Conservation (phyloP, 129 eudicot species). For the Flaveria sonorensis region DNA sequence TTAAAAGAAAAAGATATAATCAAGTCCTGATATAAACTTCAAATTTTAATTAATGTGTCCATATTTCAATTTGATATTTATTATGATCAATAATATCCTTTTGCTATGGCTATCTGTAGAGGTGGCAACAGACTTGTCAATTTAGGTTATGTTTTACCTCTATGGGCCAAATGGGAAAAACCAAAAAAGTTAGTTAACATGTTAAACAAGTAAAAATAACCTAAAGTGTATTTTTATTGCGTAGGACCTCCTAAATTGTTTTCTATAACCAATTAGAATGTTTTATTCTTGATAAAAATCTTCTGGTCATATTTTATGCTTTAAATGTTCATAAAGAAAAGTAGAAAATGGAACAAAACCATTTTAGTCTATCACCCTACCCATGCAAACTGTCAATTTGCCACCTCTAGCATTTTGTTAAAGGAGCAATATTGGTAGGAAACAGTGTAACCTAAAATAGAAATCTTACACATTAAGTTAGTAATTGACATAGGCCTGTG, state of each 20-base stretch:
- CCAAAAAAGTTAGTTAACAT: constrained; percentile 12
- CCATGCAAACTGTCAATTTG: not conserved
- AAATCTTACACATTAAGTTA: not conserved
- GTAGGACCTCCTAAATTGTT: not conserved
- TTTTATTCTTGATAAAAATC: not conserved
- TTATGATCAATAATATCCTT: too few species aligned
- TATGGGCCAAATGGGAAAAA: not conserved
- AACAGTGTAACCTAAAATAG: not conserved
- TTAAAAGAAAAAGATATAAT: constrained; percentile 4
- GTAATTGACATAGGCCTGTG: not conserved
- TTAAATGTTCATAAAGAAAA: not conserved
- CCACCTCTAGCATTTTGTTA: not conserved
- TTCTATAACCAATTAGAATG: too few species aligned
- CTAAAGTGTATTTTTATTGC: constrained; percentile 1
- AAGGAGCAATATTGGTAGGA: not conserved
- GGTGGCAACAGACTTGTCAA: not conserved
- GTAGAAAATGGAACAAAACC: not conserved
- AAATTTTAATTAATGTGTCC: not conserved
- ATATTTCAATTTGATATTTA: not conserved
- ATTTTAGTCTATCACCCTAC: not conserved
- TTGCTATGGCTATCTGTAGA: not conserved
- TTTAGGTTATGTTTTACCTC: not conserved
- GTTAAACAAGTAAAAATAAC: not conserved
- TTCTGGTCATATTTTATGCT: not conserved
- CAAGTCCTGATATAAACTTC: not conserved